Conservation (phyloP, 352 stramenopile species). For the Phytophthora foliorum region DNA sequence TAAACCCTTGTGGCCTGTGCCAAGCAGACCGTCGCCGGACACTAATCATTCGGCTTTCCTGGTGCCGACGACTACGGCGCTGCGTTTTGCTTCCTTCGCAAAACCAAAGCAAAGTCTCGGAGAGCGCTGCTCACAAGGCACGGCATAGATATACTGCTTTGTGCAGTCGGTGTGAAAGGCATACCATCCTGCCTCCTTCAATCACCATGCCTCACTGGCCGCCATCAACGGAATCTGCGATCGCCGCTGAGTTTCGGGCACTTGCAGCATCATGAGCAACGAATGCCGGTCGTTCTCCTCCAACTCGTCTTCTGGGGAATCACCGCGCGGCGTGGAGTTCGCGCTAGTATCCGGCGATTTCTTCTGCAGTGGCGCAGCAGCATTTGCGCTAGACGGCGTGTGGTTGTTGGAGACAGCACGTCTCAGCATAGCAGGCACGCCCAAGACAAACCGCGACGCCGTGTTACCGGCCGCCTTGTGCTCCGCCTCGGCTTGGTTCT, state of each 20-base stretch:
- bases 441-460: slow-evolving; percentile 65
- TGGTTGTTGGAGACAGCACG: slow-evolving; percentile 50
- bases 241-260: slow-evolving; percentile 59
- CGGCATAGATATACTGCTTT: slow-evolving; percentile 38
- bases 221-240: slow-evolving; percentile 76
- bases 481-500: slow-evolving; percentile 17
- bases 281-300: slow-evolving; percentile 65
- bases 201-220: slow-evolving; percentile 44
- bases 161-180: slow-evolving; percentile 20
- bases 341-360: slow-evolving; percentile 44
- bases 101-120: slow-evolving; percentile 25
- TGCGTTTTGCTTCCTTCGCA: slow-evolving; percentile 36
- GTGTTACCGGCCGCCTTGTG: slow-evolving; percentile 37
- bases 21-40: slow-evolving; percentile 7
- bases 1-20: slow-evolving; percentile 23
- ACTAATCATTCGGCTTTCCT: background rate
- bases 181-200: slow-evolving; percentile 4
- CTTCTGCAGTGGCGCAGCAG: slow-evolving; percentile 16
- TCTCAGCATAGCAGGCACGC: slow-evolving; percentile 67
- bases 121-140: slow-evolving; percentile 17
- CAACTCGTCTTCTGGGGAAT: slow-evolving; percentile 36
- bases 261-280: slow-evolving; percentile 73
- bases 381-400: slow-evolving; percentile 13
- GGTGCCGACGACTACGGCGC: background rate
- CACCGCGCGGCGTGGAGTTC: slow-evolving; percentile 26